Conservation (phyloP, 805 yeast species). For the Clavispora asparagi region DNA sequence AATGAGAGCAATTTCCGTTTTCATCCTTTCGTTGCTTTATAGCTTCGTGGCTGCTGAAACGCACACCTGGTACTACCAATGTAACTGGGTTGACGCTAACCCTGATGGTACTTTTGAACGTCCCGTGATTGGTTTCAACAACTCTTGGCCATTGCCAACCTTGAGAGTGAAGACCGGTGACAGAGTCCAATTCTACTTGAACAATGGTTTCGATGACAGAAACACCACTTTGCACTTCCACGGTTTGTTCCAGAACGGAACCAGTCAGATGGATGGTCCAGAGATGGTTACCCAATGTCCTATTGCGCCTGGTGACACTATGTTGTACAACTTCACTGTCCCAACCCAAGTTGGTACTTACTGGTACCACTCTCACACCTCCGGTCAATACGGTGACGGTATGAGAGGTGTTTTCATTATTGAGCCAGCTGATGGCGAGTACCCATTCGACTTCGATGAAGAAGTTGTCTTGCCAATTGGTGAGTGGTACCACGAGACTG, state of each 20-base stretch:
- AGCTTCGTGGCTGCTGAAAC: slow-evolving; percentile 37
- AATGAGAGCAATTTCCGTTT: slow-evolving; percentile 15
- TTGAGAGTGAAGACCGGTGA: slow-evolving; percentile 77
- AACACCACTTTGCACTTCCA: slow-evolving; percentile 89
- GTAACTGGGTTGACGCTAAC: slow-evolving; percentile 61
- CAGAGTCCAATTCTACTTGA: slow-evolving; percentile 62
- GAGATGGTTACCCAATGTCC: slow-evolving; percentile 88
- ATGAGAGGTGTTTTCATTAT: slow-evolving; percentile 76
- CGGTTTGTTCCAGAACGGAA: slow-evolving; percentile 79
- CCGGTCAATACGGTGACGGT: slow-evolving; percentile 92
- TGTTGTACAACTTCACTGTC: slow-evolving; percentile 84
- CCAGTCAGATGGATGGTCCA: slow-evolving; percentile 87
- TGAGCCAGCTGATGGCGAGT: slow-evolving; percentile 42
- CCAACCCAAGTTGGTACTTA: slow-evolving; percentile 79
- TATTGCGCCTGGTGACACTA: slow-evolving; percentile 69
- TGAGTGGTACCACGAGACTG: slow-evolving; percentile 83
- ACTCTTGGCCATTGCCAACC: slow-evolving; percentile 84
- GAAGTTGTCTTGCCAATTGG: slow-evolving; percentile 63
- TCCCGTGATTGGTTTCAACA: slow-evolving; percentile 62
- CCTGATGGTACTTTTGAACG: slow-evolving; percentile 61
- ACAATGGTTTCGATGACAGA: slow-evolving; percentile 60
- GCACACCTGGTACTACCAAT: slow-evolving; percentile 60
- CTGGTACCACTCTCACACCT: slow-evolving; percentile 97
- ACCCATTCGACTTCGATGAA: slow-evolving; percentile 75
- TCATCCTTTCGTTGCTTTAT: slow-evolving; percentile 15